Base-by-base conservation (phyloP, 352 stramenopile species). In the Phytopythium litorale region DNA sequence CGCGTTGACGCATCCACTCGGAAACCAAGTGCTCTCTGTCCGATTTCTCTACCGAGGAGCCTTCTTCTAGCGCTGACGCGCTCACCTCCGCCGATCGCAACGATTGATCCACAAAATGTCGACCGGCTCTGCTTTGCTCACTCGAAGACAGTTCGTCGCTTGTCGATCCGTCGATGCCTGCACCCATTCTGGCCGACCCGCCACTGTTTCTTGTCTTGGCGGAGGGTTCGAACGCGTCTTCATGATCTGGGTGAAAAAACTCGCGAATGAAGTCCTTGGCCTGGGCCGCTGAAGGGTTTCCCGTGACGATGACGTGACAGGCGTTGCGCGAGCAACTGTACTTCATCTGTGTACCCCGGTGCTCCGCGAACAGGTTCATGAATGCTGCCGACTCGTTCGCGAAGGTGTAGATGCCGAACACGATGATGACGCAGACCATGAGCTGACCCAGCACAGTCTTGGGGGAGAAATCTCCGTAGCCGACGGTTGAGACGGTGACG, bases 321-420 rank as follows among this genome's bases (percentile, higher is more conserved):
- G 83, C 88, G 54, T 91, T 87, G 50, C 81, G 73, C 9, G 76
- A 87, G 25, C 73, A 65, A 46, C 82, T 81, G 60, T 94, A 96
- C 54, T 76, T 76, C 7, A 84, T 66, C 4, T 77, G 55, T 11
- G 76, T 82, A 1, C 72, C 66, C 19, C 83, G 80, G 50, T 87
- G 70, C 43, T 94, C 87, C 30, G 82, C 76, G 45, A 91, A 94
- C 35, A 96, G 74, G 18, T 71, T 75, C 64, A 96, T 77, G 52
- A 96, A 83, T 4, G 80, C 83, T 2, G 84, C 84, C 12, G 84
- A 92, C 57, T 94, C 87, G 43, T 92, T 86, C 28, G 84, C 87
- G 59, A 96, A 96, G 7, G 80, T 92, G 62, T 96, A 96, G 45
- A 96, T 96, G 35, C 87, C 87, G 32, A 92, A 87, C 15, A 91